These are phyloP conservation scores for Ciborinia camelliae DNA, from an alignment of 2,329 filamentous ascomycete genomes.

Conservation along the genomic window DNA sequence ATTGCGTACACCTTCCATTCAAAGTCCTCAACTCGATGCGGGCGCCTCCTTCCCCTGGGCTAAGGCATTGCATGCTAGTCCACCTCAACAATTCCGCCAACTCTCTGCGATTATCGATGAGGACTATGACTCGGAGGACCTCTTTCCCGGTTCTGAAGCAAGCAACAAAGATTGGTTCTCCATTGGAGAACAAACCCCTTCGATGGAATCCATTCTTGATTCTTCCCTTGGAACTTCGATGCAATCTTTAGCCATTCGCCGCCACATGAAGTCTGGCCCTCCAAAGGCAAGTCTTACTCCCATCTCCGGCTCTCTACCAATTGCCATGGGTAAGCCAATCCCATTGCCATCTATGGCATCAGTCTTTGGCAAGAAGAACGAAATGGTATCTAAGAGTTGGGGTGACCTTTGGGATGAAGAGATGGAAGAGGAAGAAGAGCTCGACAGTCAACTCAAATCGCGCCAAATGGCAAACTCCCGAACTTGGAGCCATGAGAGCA, in stretches of 20 bases:
- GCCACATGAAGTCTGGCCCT: conserved; percentile 44
- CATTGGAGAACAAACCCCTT: conserved; percentile 71
- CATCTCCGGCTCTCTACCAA: conserved; percentile 69
- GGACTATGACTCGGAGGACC: conserved; percentile 72
- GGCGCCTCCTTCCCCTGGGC: conserved; percentile 95
- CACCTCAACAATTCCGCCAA: conserved; percentile 69
- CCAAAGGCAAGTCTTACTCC: conserved; percentile 53
- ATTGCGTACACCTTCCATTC: conserved; percentile 89
- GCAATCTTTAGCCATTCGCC: conserved; percentile 63
- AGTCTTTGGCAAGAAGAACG: conserved; percentile 73
- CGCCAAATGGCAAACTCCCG: conserved; percentile 62
- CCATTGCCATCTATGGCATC: conserved; percentile 59
- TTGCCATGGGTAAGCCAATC: conserved; percentile 73
- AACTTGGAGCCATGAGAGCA: conserved; percentile 67
- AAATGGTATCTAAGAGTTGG: conserved; percentile 95
- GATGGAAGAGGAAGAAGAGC: conserved; percentile 66
- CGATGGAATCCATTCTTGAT: conserved; percentile 78
- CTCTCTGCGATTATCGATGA: conserved; percentile 81
- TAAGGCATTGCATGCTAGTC: conserved; percentile 77
- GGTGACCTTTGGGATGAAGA: conserved; percentile 98
- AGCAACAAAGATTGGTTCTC: conserved; percentile 74
- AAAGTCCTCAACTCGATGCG: conserved; percentile 75
- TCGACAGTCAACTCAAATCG: conserved; percentile 59
- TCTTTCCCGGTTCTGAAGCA: conserved; percentile 76
- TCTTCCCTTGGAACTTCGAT: conserved; percentile 80